These are phyloP conservation scores for Mucor sp. DNA, from an alignment of 371 early-diverging fungal species.

Conservation along the genomic window DNA sequence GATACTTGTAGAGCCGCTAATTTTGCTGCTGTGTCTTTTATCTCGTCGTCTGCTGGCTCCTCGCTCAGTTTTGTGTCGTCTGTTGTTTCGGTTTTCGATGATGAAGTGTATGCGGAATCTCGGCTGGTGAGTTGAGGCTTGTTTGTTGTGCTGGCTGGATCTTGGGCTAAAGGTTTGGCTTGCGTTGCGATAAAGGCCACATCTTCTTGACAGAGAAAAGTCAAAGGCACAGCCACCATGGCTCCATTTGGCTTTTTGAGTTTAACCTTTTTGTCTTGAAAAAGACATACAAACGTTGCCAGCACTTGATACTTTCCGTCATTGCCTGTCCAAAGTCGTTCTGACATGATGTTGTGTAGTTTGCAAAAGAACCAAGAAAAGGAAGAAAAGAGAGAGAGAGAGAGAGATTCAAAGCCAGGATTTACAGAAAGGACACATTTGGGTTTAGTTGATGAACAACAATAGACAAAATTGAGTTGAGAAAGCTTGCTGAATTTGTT, in stretches of 20 bases:
- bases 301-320: constrained; percentile 44
- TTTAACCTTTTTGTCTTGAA: constrained; percentile 46
- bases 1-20: not conserved
- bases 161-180: not conserved
- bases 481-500: not conserved
- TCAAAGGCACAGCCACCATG: constrained; percentile 43
- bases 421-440: not conserved
- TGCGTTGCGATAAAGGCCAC: constrained; percentile 33
- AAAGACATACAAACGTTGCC: constrained; percentile 38
- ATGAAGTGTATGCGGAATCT: not conserved
- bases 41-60: not conserved
- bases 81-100: not conserved
- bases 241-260: constrained; percentile 37
- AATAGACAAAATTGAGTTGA: not conserved
- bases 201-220: constrained; percentile 35
- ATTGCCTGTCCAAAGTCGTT: constrained; percentile 37
- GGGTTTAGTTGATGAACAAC: not conserved
- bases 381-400: not conserved
- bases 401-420: not conserved
- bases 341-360: not conserved
- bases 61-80: not conserved
- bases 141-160: not conserved
- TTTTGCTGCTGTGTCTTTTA: not conserved
- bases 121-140: not conserved
- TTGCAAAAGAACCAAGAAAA: not conserved